phyloP scores from a whole-genome alignment of 208 protist genomes.

The Porcisia deanei region DNA sequence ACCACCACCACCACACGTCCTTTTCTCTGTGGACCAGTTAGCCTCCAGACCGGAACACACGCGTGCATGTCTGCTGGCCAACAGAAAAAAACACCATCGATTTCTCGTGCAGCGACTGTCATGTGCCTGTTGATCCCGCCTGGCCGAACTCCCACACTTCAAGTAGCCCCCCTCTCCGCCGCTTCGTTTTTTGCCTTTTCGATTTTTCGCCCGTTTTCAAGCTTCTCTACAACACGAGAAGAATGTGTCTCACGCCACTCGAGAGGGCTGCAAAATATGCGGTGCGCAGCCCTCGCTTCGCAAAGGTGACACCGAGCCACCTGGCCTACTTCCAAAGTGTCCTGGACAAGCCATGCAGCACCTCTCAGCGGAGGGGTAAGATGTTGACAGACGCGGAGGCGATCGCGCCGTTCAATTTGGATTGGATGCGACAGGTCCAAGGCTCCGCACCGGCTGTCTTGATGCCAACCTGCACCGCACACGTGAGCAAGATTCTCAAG shows the following conservation, averaged over 20 bases:
- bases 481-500: slow-evolving; percentile 76
- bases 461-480: slow-evolving; percentile 55
- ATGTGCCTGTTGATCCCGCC: no score
- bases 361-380: slow-evolving; percentile 47
- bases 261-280: slow-evolving; percentile 71
- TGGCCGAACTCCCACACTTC: no score
- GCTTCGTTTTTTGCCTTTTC: not conserved
- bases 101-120: no score
- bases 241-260: slow-evolving; percentile 36
- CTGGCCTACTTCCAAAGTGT: slow-evolving; percentile 55
- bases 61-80: no score
- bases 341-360: slow-evolving; percentile 46
- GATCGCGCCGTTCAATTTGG: slow-evolving; percentile 63
- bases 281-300: slow-evolving; percentile 48
- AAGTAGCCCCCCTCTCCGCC: no score
- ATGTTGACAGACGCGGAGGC: slow-evolving; percentile 43
- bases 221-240: not conserved
- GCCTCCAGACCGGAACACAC: no score
- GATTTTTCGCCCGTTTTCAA: not conserved
- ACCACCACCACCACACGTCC: not conserved
- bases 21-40: not conserved
- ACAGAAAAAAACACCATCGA: no score
- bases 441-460: slow-evolving; percentile 54
- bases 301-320: slow-evolving; percentile 45
- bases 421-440: slow-evolving; percentile 73